Evolutionary conservation across 768 basidiomycete species (phyloP).

Genomic region (Leccinum variicolor): DNA sequence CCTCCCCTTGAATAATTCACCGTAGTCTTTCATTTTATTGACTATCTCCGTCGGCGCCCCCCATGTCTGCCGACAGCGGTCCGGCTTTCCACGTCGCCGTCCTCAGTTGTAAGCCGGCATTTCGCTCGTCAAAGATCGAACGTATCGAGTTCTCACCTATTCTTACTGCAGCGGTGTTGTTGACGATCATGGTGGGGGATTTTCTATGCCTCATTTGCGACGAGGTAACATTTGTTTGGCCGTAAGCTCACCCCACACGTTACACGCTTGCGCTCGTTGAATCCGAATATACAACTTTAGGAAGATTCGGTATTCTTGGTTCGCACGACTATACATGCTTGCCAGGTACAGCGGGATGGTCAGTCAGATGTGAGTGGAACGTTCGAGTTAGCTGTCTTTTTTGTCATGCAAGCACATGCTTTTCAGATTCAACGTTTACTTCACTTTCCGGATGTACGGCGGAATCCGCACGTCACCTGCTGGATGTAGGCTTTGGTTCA

Average conservation of each 20-base stretch:
- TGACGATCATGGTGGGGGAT: slow-evolving; percentile 18
- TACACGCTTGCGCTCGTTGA: background rate
- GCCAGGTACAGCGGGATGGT: slow-evolving; percentile 14
- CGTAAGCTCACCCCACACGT: slow-evolving; percentile 11
- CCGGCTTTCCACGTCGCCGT: slow-evolving; percentile 9
- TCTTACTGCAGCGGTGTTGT: background rate
- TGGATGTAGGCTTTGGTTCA: slow-evolving; percentile 17
- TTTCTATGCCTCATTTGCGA: slow-evolving; percentile 9
- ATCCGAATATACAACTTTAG: slow-evolving; percentile 1
- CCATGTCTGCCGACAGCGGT: background rate
- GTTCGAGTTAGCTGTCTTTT: too few relatives aligned
- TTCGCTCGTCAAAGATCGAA: background rate
- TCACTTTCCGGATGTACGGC: slow-evolving; percentile 17
- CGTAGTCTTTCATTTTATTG: background rate
- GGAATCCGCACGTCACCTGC: slow-evolving; percentile 1
- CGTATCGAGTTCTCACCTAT: background rate
- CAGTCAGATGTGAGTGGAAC: slow-evolving; percentile 18
- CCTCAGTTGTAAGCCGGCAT: slow-evolving; percentile 7
- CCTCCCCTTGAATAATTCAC: background rate
- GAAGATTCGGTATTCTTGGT: slow-evolving; percentile 4
- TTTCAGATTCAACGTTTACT: slow-evolving; percentile 21
- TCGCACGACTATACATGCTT: slow-evolving; percentile 8
- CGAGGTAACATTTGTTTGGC: slow-evolving; percentile 18
- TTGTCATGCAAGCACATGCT: background rate
- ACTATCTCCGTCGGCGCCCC: background rate